Evolutionary conservation across 2,329 filamentous ascomycete species (phyloP).

Genomic region (Exophiala alcalophila): DNA sequence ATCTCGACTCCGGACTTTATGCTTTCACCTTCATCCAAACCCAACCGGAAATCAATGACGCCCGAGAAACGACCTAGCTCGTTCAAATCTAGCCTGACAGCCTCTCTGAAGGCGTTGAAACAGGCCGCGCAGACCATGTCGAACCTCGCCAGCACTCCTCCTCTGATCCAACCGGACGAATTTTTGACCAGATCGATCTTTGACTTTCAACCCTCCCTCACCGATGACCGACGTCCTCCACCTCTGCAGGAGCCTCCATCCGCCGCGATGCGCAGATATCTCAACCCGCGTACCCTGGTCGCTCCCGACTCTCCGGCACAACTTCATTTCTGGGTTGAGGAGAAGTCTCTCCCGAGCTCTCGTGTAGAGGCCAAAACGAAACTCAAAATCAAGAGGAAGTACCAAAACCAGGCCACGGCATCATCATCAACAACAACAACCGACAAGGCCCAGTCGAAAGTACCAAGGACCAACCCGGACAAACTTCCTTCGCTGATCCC

Average conservation of each 20-base stretch:
- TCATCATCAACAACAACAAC: no score
- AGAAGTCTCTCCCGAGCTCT: conserved; percentile 14
- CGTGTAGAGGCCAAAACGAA: conserved; percentile 9
- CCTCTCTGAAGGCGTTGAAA: conserved; percentile 60
- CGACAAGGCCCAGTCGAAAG: conserved; percentile 1
- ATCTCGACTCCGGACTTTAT: conserved; percentile 15
- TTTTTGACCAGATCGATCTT: conserved; percentile 58
- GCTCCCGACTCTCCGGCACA: conserved; percentile 42
- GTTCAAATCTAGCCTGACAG: conserved; percentile 63
- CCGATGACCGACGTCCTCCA: conserved; percentile 59
- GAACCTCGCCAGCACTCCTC: conserved; percentile 52
- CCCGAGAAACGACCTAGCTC: conserved; percentile 38
- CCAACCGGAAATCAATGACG: conserved; percentile 17
- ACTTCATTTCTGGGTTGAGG: conserved; percentile 45
- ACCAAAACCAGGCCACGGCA: conserved; percentile 31
- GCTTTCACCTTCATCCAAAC: conserved; percentile 30
- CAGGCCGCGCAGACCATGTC: conserved; percentile 61
- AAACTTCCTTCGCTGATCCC: conserved; percentile 56
- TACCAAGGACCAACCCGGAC: conserved; percentile 4
- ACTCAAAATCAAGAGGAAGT: conserved; percentile 24
- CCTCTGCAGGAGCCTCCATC: conserved; percentile 54
- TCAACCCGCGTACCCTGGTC: conserved; percentile 48
- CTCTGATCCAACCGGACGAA: conserved; percentile 54
- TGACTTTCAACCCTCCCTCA: conserved; percentile 55
- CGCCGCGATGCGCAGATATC: conserved; percentile 57